Conservation (phyloP, 306 rosid species). For the Cajanus cajan region DNA sequence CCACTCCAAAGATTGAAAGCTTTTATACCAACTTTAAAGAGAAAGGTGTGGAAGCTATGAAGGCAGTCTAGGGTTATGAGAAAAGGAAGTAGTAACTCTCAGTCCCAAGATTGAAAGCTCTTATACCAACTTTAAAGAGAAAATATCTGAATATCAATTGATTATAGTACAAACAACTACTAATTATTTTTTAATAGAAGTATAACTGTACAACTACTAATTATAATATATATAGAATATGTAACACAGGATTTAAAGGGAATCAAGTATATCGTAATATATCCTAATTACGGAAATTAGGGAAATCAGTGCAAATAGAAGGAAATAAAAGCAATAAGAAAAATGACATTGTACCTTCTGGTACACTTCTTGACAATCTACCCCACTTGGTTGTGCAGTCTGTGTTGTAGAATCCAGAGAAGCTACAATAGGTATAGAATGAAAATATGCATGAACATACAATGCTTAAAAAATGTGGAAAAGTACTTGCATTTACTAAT, state of each 20-base stretch:
- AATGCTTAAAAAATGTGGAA: constrained; percentile 5
- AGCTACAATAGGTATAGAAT: constrained; percentile 40
- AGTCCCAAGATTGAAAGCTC: not conserved
- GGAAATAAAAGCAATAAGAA: constrained; percentile 7
- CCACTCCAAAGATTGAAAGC: too few species aligned
- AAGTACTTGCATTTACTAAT: constrained; percentile 15
- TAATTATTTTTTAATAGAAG: too few species aligned
- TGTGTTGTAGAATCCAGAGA: constrained; percentile 78
- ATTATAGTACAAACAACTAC: too few species aligned
- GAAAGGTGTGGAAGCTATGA: not conserved
- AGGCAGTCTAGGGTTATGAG: too few species aligned
- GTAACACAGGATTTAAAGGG: not conserved
- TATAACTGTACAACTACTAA: too few species aligned
- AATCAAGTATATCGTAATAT: not conserved
- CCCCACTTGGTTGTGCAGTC: constrained; percentile 67
- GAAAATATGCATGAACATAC: constrained; percentile 19
- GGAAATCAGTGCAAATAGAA: not conserved
- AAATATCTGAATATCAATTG: too few species aligned
- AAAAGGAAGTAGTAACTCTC: not conserved
- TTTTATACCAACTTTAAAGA: too few species aligned
- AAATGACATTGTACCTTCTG: constrained; percentile 63
- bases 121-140: not conserved
- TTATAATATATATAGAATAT: too few species aligned
- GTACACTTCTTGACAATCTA: constrained; percentile 74
- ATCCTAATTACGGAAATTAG: not conserved